Percentiles rank a stretch among this genome's conserved stretches.
These are phyloP conservation scores for Arthrobotrys megalospora DNA, from an alignment of 2,329 filamentous ascomycete species.

Conservation along the genomic window DNA sequence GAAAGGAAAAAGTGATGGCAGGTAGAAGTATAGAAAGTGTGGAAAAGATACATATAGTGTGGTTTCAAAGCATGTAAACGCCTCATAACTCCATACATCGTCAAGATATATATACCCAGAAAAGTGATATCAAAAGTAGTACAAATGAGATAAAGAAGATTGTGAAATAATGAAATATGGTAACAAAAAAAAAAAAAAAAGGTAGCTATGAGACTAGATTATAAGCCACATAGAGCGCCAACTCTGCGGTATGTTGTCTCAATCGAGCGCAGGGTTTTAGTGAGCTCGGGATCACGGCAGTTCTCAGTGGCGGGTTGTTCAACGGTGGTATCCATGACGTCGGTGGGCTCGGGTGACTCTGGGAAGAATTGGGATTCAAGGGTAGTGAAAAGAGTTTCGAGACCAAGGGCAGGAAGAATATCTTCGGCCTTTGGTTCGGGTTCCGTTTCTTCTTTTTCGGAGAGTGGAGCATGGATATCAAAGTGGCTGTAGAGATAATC, in stretches of 20 bases:
- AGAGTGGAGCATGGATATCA: constrained; percentile 55
- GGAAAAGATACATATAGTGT: constrained; percentile 21
- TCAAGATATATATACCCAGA: constrained; percentile 59
- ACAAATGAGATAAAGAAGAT: constrained; percentile 41
- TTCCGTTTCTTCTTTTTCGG: constrained; percentile 48
- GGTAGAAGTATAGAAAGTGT: constrained; percentile 34
- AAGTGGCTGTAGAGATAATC: constrained; percentile 60
- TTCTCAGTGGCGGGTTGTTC: constrained; percentile 41
- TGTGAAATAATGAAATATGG: constrained; percentile 13
- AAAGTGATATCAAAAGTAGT: constrained; percentile 19
- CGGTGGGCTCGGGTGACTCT: constrained; percentile 43
- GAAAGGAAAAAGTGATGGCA: constrained; percentile 5
- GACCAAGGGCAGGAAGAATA: constrained; percentile 51
- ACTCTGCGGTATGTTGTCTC: constrained; percentile 54
- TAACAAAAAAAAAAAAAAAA: constrained; percentile 22
- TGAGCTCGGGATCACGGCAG: constrained; percentile 51
- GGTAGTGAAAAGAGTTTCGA: constrained; percentile 54
- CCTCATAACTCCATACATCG: constrained; percentile 59
- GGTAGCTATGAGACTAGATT: constrained; percentile 12
- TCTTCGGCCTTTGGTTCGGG: constrained; percentile 52
- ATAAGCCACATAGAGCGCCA: constrained; percentile 54
- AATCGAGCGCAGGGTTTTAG: constrained; percentile 59
- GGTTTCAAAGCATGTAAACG: constrained; percentile 27
- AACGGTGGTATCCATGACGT: constrained; percentile 21
- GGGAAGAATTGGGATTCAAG: constrained; percentile 56